phyloP scores from a whole-genome alignment of 2,329 filamentous ascomycete species.

The Gaeumannomyces tritici region DNA sequence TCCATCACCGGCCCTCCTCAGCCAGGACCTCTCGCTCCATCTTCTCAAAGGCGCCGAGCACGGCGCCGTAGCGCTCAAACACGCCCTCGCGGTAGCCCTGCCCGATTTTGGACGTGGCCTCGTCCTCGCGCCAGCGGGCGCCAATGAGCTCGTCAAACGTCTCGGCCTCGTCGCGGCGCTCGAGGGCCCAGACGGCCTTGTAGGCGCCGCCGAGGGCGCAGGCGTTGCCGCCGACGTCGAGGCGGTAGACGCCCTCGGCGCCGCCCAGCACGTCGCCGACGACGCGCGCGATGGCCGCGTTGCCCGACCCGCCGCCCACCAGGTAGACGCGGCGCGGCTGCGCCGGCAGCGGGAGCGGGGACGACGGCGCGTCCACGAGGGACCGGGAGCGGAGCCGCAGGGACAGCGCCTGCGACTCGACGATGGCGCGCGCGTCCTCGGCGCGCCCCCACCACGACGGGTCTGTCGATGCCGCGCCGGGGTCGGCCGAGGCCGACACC shows the following conservation, averaged over 20 bases:
- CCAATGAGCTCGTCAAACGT: constrained; percentile 85
- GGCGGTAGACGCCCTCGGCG: constrained; percentile 79
- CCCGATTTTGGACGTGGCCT: constrained; percentile 73
- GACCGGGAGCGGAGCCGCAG: constrained; percentile 76
- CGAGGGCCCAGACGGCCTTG: constrained; percentile 89
- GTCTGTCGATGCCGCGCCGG: constrained; percentile 3
- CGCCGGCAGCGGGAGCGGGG: constrained; percentile 47
- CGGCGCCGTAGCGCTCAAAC: constrained; percentile 70
- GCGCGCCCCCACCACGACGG: constrained; percentile 43
- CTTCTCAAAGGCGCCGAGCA: constrained; percentile 65
- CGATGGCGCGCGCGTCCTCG: constrained; percentile 74
- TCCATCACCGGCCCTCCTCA: constrained; percentile 20
- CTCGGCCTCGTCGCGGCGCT: constrained; percentile 52
- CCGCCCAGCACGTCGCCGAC: constrained; percentile 84
- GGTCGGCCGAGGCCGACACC: constrained; percentile 9
- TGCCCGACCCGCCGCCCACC: constrained; percentile 83
- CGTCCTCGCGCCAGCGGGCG: constrained; percentile 73
- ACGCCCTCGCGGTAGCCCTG: constrained; percentile 67
- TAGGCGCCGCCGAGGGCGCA: constrained; percentile 91
- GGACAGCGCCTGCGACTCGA: constrained; percentile 91
- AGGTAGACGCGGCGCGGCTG: constrained; percentile 89
- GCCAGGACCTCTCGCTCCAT: constrained; percentile 62
- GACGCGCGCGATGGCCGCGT: constrained; percentile 78
- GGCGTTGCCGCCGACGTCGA: constrained; percentile 91
- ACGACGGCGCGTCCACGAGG: constrained; percentile 57